These are phyloP conservation scores for Diaporthe batatas DNA, from an alignment of 2,329 filamentous ascomycete genomes.

Conservation along the genomic window DNA sequence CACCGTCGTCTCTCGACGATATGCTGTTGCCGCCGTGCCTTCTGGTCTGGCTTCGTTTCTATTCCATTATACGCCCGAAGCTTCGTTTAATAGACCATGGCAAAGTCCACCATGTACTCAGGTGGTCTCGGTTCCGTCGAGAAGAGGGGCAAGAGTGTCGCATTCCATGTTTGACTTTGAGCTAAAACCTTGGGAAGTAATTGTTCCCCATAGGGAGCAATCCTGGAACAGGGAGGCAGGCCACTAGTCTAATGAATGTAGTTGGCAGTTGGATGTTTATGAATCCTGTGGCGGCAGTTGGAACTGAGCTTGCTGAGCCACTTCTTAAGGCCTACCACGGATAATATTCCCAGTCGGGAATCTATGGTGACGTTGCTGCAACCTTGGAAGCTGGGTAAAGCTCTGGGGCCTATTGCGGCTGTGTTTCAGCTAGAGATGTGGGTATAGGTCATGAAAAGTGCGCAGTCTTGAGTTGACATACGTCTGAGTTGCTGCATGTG, in stretches of 20 bases:
- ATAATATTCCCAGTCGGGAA: background rate
- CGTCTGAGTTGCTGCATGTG: background rate
- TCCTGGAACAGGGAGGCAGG: background rate
- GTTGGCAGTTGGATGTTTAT: background rate
- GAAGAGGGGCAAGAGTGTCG: background rate
- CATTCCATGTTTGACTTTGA: background rate
- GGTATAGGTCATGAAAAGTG: background rate
- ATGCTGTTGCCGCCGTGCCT: background rate
- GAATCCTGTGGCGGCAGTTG: background rate
- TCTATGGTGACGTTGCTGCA: background rate
- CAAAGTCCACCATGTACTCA: background rate
- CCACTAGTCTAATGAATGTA: background rate
- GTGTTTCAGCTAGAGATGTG: background rate
- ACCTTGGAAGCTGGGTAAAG: background rate
- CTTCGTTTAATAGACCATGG: background rate
- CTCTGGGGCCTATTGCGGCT: background rate
- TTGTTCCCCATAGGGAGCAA: background rate
- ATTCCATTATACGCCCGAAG: too few relatives aligned
- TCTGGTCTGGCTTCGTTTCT: background rate
- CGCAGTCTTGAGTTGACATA: background rate
- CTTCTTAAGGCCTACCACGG: background rate
- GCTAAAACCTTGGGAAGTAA: slow-evolving; percentile 5
- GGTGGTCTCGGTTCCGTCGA: background rate
- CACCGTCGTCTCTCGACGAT: background rate
- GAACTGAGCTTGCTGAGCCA: background rate